Evolutionary conservation across 192 early-diverging fungal genomes (phyloP).

Genomic region (Linnemannia zychae): DNA sequence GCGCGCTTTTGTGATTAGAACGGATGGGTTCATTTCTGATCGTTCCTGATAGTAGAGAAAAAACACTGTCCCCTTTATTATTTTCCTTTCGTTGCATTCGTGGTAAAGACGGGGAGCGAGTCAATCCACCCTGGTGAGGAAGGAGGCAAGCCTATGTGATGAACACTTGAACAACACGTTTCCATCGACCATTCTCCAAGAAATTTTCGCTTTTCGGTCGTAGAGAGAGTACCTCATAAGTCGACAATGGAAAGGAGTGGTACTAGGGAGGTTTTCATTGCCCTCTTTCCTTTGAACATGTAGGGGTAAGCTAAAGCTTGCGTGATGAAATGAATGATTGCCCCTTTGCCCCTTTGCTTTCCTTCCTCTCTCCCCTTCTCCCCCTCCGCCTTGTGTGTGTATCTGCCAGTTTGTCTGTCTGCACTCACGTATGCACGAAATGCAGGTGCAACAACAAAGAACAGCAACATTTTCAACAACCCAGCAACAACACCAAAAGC

Average conservation of each 20-base stretch:
- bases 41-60: background rate
- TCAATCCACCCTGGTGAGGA: no score
- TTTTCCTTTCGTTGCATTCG: background rate
- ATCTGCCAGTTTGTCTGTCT: background rate
- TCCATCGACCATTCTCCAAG: background rate
- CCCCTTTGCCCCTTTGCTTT: constrained; percentile 2
- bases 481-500: background rate
- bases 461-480: background rate
- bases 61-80: background rate
- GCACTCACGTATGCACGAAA: background rate
- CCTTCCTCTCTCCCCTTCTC: background rate
- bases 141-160: background rate
- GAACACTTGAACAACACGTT: background rate
- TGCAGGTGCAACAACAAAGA: background rate
- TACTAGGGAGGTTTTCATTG: background rate
- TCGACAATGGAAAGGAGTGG: background rate
- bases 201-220: no score
- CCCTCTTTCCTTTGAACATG: background rate
- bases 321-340: background rate
- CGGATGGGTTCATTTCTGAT: background rate
- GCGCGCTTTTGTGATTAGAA: background rate
- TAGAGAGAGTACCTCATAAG: background rate
- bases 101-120: background rate
- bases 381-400: background rate
- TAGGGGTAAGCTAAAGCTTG: background rate